These are phyloP conservation scores for Psilocybe cubensis DNA, from an alignment of 768 basidiomycete species.

Conservation along the genomic window DNA sequence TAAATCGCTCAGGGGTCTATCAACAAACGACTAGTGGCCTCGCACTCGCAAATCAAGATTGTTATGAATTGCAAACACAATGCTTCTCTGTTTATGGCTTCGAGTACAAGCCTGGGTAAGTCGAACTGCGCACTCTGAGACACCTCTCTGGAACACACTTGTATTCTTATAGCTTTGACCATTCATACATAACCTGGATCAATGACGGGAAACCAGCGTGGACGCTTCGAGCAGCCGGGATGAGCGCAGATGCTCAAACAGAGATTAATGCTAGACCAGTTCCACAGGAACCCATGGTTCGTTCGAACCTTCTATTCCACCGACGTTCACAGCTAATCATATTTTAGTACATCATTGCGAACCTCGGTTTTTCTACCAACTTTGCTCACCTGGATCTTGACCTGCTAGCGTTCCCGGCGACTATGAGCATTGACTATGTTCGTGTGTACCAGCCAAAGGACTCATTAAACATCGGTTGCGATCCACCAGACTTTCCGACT, in stretches of 20 bases:
- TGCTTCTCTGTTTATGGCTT: conserved; percentile 44
- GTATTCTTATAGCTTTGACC: conserved; percentile 23
- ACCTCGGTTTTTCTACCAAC: conserved; percentile 78
- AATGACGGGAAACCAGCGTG: conserved; percentile 61
- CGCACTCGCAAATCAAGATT: conserved; percentile 59
- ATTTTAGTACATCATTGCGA: conserved; percentile 50
- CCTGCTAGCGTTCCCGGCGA: conserved; percentile 64
- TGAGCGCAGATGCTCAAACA: conserved; percentile 51
- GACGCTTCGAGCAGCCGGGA: conserved; percentile 63
- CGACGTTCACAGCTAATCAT: background rate
- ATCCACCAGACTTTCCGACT: conserved; percentile 75
- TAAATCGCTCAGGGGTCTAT: conserved; percentile 41
- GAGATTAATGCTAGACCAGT: conserved; percentile 66
- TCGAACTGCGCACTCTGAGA: background rate
- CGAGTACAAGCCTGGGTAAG: conserved; percentile 55
- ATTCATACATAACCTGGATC: conserved; percentile 76
- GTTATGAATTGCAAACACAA: conserved; percentile 52
- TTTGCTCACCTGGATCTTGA: conserved; percentile 68
- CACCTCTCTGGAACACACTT: background rate
- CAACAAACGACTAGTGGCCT: conserved; percentile 80
- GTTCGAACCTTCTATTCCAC: conserved; percentile 2
- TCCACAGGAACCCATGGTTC: conserved; percentile 77
- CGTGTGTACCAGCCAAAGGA: conserved; percentile 81
- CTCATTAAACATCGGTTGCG: conserved; percentile 75
- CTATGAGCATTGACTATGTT: conserved; percentile 80